Conservation (phyloP, 208 protist genomes). For the Balamuthia mandrillaris region DNA sequence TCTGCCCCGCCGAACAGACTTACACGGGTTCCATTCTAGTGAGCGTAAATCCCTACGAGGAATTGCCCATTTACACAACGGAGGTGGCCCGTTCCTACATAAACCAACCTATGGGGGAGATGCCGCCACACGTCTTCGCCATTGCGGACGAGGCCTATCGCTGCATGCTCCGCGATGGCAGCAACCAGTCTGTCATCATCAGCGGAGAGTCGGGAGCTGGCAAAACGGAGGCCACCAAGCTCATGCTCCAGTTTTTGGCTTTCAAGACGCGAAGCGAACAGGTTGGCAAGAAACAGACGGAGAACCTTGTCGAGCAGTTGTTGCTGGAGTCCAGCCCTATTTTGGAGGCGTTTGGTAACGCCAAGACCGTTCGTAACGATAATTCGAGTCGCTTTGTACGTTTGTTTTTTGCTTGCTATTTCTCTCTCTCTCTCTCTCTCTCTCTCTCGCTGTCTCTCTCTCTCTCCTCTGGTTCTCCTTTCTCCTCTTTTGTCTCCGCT, state of each 20-base stretch:
- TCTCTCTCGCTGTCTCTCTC: not conserved
- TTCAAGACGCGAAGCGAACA: too few relatives aligned
- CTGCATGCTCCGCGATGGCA: slow-evolving; percentile 53
- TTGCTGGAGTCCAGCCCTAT: slow-evolving; percentile 72
- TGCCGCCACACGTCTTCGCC: slow-evolving; percentile 61
- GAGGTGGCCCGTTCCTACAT: slow-evolving; percentile 54
- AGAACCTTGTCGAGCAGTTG: slow-evolving; percentile 40
- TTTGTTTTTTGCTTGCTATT: not conserved
- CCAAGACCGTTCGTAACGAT: slow-evolving; percentile 44
- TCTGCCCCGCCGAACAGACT: slow-evolving; percentile 1
- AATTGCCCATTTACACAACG: slow-evolving; percentile 57
- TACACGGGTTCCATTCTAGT: slow-evolving; percentile 69
- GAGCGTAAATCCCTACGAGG: slow-evolving; percentile 66
- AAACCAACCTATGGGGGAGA: slow-evolving; percentile 29
- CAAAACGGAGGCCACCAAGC: slow-evolving; percentile 74
- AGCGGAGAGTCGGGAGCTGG: slow-evolving; percentile 75
- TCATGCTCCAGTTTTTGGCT: slow-evolving; percentile 61
- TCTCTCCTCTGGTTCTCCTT: not conserved
- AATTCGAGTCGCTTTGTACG: slow-evolving; percentile 45
- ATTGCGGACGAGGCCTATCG: slow-evolving; percentile 64
- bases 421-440: not conserved
- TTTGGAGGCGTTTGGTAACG: slow-evolving; percentile 69
- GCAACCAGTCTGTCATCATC: slow-evolving; percentile 72
- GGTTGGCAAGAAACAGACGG: too few relatives aligned
- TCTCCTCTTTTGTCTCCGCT: not conserved